Percentiles rank a stretch among this genome's conserved stretches.
These are phyloP conservation scores for Salpingoeca rosetta DNA, from an alignment of 78 protist species.

Conservation along the genomic window DNA sequence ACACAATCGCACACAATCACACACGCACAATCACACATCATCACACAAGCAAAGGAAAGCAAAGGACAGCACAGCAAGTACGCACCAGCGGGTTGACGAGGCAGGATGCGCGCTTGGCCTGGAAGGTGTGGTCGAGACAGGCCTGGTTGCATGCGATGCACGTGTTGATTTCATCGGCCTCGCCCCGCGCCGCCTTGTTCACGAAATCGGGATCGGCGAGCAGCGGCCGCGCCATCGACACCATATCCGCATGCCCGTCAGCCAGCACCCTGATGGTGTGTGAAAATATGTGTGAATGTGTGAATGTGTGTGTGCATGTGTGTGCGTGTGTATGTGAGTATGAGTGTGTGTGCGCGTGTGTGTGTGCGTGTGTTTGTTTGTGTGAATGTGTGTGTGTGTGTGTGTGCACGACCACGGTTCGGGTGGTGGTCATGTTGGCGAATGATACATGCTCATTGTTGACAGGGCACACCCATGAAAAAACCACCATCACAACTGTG, in stretches of 20 bases:
- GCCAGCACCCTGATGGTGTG: too few relatives aligned
- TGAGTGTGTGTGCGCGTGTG: not conserved
- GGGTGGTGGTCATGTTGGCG: too few relatives aligned
- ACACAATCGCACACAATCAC: not conserved
- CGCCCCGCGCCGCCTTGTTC: conserved; percentile 14
- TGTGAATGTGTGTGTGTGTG: not conserved
- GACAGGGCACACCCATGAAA: too few relatives aligned
- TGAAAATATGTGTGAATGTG: too few relatives aligned
- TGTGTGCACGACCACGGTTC: too few relatives aligned
- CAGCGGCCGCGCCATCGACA: conserved; percentile 58
- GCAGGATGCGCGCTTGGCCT: conserved; percentile 26
- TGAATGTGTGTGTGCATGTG: not conserved
- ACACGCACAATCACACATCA: not conserved
- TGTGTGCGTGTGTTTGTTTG: not conserved
- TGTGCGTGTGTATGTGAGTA: not conserved
- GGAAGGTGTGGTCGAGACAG: conserved; percentile 53
- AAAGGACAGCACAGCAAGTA: conserved; percentile 20
- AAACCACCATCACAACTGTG: too few relatives aligned
- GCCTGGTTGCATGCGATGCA: conserved; percentile 68
- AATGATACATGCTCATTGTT: too few relatives aligned
- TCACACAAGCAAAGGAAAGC: not conserved
- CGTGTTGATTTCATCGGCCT: conserved; percentile 33
- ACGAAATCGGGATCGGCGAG: conserved; percentile 51
- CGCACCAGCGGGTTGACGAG: conserved; percentile 40
- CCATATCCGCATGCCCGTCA: conserved; percentile 30